These are phyloP conservation scores for Cicer bijugum DNA, from an alignment of 306 rosid species.

Conservation along the genomic window DNA sequence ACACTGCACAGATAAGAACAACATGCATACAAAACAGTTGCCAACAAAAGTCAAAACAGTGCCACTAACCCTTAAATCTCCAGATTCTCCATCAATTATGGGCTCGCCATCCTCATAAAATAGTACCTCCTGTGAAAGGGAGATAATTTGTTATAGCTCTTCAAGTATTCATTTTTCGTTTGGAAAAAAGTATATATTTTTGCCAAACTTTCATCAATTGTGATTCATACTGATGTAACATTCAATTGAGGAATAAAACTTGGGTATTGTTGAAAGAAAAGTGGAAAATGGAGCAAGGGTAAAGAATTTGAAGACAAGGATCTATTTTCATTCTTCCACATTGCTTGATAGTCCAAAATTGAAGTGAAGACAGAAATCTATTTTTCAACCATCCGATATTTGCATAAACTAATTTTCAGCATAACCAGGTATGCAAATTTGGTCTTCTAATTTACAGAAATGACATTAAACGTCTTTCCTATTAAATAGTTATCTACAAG, in stretches of 20 bases:
- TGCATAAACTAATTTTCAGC: constrained; percentile 17
- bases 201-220: constrained; percentile 18
- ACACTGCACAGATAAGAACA: constrained; percentile 32
- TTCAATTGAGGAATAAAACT: constrained; percentile 15
- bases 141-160: constrained; percentile 29
- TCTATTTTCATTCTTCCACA: constrained; percentile 11
- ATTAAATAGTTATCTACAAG: not conserved
- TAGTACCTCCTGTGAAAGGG: constrained; percentile 74
- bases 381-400: constrained; percentile 13
- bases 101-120: constrained; percentile 99
- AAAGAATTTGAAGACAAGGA: not conserved
- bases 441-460: not conserved
- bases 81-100: constrained; percentile 90
- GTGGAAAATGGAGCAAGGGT: constrained; percentile 15
- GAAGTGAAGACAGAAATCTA: not conserved
- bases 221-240: not conserved
- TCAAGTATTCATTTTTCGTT: not conserved
- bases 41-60: constrained; percentile 20
- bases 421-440: constrained; percentile 9
- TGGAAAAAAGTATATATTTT: not conserved
- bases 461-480: not conserved
- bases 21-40: constrained; percentile 18
- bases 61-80: constrained; percentile 82
- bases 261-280: not conserved
- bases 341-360: not conserved